These are phyloP conservation scores for Suillus subluteus DNA, from an alignment of 768 basidiomycete species.

Conservation along the genomic window DNA sequence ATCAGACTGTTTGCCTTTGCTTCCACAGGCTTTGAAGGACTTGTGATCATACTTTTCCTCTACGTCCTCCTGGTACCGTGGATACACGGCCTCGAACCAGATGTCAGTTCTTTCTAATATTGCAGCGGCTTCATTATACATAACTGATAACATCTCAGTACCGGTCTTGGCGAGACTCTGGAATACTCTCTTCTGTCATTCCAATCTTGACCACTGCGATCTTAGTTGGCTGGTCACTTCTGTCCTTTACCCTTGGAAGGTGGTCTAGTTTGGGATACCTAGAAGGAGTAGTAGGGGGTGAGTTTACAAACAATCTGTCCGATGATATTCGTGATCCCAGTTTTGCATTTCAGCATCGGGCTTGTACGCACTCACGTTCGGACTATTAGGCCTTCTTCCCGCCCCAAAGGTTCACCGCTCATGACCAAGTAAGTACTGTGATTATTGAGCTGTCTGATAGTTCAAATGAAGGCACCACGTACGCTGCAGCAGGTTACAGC, in stretches of 20 bases:
- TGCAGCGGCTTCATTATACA: neutral
- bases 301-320: slow-evolving; percentile 21
- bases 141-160: slow-evolving; percentile 48
- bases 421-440: slow-evolving; percentile 18
- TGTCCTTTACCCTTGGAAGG: slow-evolving; percentile 64
- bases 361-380: slow-evolving; percentile 70
- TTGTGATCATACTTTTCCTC: slow-evolving; percentile 72
- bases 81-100: slow-evolving; percentile 66
- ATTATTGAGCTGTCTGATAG: neutral
- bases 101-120: slow-evolving; percentile 49
- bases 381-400: slow-evolving; percentile 74
- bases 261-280: slow-evolving; percentile 70
- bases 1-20: slow-evolving; percentile 55
- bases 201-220: slow-evolving; percentile 73
- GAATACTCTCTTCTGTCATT: slow-evolving; percentile 67
- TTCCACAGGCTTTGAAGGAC: slow-evolving; percentile 55
- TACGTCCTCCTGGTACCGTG: slow-evolving; percentile 73
- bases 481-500: neutral
- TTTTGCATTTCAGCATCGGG: slow-evolving; percentile 56
- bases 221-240: slow-evolving; percentile 67
- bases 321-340: slow-evolving; percentile 1
- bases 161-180: slow-evolving; percentile 73
- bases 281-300: slow-evolving; percentile 66
- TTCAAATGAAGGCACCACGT: neutral
- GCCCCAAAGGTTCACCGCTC: slow-evolving; percentile 57